These are phyloP conservation scores for Bondarzewia mesenterica DNA, from an alignment of 1,284 basidiomycete species.

Conservation along the genomic window DNA sequence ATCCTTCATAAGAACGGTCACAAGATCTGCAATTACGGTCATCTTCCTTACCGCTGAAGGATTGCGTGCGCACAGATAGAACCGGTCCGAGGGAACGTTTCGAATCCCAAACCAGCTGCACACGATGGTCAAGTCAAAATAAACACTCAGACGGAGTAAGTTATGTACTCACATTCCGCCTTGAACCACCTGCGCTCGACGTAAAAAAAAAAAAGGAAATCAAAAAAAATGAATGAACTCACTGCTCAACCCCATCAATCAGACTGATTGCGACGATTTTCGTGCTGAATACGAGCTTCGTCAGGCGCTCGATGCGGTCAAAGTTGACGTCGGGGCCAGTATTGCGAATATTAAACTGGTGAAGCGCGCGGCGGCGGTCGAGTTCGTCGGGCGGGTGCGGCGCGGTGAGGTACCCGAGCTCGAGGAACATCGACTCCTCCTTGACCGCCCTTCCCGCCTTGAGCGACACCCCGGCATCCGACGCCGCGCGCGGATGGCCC, in stretches of 20 bases:
- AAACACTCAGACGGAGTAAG: neutral
- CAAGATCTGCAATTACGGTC: neutral
- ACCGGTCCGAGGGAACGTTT: slow-evolving; percentile 49
- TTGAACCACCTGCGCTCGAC: slow-evolving; percentile 11
- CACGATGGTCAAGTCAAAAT: neutral
- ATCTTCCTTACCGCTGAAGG: slow-evolving; percentile 56
- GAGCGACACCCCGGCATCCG: slow-evolving; percentile 24
- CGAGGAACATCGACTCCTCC: slow-evolving; percentile 53
- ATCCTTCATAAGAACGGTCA: too few species aligned
- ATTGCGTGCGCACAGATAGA: slow-evolving; percentile 84
- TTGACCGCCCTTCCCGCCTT: slow-evolving; percentile 42
- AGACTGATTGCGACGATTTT: slow-evolving; percentile 80
- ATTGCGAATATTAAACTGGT: slow-evolving; percentile 86
- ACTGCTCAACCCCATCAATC: slow-evolving; percentile 78
- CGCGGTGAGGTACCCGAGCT: slow-evolving; percentile 68
- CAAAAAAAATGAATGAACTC: slow-evolving; percentile 11
- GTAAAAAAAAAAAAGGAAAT: neutral
- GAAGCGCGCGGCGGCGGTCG: slow-evolving; percentile 72
- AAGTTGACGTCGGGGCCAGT: slow-evolving; percentile 85
- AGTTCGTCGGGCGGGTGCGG: slow-evolving; percentile 78
- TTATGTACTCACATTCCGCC: slow-evolving; percentile 8
- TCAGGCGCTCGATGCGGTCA: slow-evolving; percentile 84
- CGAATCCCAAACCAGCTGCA: slow-evolving; percentile 54
- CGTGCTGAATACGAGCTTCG: slow-evolving; percentile 89
- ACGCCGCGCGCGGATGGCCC: slow-evolving; percentile 30